Base-by-base conservation (phyloP, 169 alveolate genomes). In the Nephromyces sp. region DNA sequence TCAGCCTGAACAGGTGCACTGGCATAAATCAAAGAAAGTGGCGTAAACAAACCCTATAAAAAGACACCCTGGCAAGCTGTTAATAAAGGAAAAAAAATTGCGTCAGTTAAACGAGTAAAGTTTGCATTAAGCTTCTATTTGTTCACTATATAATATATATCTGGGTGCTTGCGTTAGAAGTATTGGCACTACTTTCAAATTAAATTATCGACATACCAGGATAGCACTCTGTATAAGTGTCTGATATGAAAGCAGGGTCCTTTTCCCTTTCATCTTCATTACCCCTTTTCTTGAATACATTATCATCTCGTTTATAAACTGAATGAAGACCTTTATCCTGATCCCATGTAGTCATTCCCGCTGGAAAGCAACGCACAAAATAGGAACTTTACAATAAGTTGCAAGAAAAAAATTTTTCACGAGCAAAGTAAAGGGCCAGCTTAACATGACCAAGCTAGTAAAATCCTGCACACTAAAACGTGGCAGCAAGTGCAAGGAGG, bases 231-330 rank as follows among this genome's bases (percentile, higher is more conserved):
- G 72, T 64, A 28, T 66, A 66, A 1, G 72, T 66, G 27, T 66
- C 72, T 32, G 72, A 28, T 61, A 66, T 64, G 6, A 66, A 66
- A 1, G 72, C 72, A 28, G 72, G 72, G 25, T 66, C 72, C 25
- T 66, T 66, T 15, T 66, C 72, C 28, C 72, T 29, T 21, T 66
- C 32, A 33, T 66, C 72, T 6, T 43, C 72, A 32, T 66, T 33
- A 0, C 6, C 66, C 1, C 72, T 31, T 64, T 66, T 61, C 62
- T 31, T 8, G 6, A 28, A 4, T 64, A 66, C 51, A 33, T 61
- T 66, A 0, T 66, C 72, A 28, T 66, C 72, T 25, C 72, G 72
- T 2, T 64, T 30, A 64, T 43, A 66, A 21, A 66, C 72, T 15
- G 43, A 27, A 33, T 31, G 72, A 5, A 66, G 28, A n/a, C 72